Evolutionary conservation across 768 basidiomycete species (phyloP), one percentile per base, ranked within the genome.

Genomic region (Sarcodon sp.): DNA sequence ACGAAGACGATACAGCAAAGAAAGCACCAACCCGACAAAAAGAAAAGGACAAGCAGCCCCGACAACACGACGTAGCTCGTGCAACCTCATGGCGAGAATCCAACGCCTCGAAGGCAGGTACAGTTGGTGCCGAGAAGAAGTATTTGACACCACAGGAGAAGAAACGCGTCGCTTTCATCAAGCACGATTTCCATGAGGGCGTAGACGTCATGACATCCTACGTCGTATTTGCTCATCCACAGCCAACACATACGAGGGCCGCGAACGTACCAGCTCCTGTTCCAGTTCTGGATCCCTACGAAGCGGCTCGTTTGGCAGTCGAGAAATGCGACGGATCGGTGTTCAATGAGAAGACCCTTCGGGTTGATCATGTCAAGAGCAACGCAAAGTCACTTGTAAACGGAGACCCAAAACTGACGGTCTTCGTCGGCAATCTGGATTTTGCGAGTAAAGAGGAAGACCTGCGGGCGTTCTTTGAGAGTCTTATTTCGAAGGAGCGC

Each of bases 391-490:
- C 8, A 7, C 8, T 15, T 32, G 53, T 46, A 15, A 61, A 55
- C n/a, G 66, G 70, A 0, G 85, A 97, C 59, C 87, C 90, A 10
- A 88, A 87, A 58, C 67, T 77, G 51, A 87, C 83, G 11, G 59
- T 97, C 21, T 98, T 97, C 57, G 83, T 99, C 2, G 94, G 94
- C 5, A 92, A 87, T 56, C 69, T 99, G 50, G 92, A 96, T 59
- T 96, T 96, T 61, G 85, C 80, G 35, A 80, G 85, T 57, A 85
- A 82, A 59, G 96, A 97, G 58, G 87, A 94, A 59, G 89, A 92
- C 58, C 59, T 99, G 38, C 66, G 96, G 27, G 72, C 69, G 4
- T 96, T 89, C 63, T 93, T 96, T 48, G 93, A 98, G 64, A 75
- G 71, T 4, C 59, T 90, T 33, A 64, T 97, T 13, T 73, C 68